Evolutionary conservation across 495 filamentous ascomycete species (phyloP), one percentile per base, ranked within the genome.

Genomic region (Penicillium coprophilum): DNA sequence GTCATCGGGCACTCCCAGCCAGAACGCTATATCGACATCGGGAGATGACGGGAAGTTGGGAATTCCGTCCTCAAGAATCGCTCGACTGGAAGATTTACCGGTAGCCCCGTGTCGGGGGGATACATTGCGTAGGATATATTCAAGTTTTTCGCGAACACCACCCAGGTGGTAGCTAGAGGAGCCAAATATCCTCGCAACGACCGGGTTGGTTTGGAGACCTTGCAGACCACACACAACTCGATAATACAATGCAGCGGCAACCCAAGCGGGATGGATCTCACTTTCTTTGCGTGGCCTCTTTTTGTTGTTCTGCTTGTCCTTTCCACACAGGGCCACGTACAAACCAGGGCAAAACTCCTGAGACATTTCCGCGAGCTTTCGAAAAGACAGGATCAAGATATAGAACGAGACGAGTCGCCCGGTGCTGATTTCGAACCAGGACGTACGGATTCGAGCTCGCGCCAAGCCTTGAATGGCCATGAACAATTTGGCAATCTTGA

Each of bases 241-340:
- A 36, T 47, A 62, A 28, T 67, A 67, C 7, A 67, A 54, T 8
- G 56, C 62, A 6, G 32, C 27, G 3, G 64, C 59, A n/a, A 56
- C 38, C 50, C 56, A 61, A 12, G 56, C 24, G 11, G 51, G 48
- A 28, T 56, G 46, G 12, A 52, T 31, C 1, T 39, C 30, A 10
- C 32, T 12, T 9, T 20, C 11, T 7, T 49, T 38, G 8, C 3
- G 12, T n/a, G 20, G 15, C 15, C 17, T 28, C n/a, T 27, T 28
- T 13, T 31, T 0, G 11, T 19, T 13, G n/a, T 32, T 38, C n/a
- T 34, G n/a, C n/a, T 12, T 38, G 38, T 40, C 23, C 17, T 52
- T 59, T 5, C 32, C 49, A 15, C 44, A 47, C 19, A 66, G 12
- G 8, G 40, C 23, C 1, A 41, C 41, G 17, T 46, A 58, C 10